Evolutionary conservation across 345 rosid genomes (phyloP).

Genomic region (Hypericum androsaemum): DNA sequence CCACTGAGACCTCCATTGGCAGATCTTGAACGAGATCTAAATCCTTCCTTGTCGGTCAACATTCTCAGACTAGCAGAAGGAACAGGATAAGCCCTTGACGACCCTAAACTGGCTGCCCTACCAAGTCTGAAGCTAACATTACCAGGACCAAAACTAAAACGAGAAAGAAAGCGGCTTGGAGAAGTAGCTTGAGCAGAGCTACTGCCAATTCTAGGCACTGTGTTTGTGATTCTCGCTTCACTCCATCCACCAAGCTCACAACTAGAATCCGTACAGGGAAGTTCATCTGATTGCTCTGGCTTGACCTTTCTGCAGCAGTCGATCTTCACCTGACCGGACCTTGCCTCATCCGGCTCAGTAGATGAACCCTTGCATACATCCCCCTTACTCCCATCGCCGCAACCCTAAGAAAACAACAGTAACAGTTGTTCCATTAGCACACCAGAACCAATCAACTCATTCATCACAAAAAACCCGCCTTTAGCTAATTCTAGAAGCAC

Average conservation of each 20-base stretch:
- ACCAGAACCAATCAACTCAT: no score
- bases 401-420: conserved; percentile 29
- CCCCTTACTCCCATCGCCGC: conserved; percentile 30
- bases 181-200: conserved; percentile 48
- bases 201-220: conserved; percentile 30
- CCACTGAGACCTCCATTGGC: conserved; percentile 25
- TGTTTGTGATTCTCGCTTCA: conserved; percentile 26
- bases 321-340: conserved; percentile 28
- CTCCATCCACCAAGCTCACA: conserved; percentile 40
- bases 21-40: conserved; percentile 23
- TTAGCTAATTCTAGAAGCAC: no score
- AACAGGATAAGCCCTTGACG: conserved; percentile 50
- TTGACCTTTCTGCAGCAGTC: conserved; percentile 35
- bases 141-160: conserved; percentile 79
- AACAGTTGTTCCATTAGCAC: no score
- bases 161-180: conserved; percentile 51
- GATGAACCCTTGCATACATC: conserved; percentile 23
- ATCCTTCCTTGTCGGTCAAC: conserved; percentile 28
- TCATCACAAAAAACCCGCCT: no score
- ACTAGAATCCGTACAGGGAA: conserved; percentile 28
- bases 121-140: conserved; percentile 65
- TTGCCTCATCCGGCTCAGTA: conserved; percentile 15
- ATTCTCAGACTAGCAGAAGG: conserved; percentile 30
- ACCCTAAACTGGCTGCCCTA: conserved; percentile 70
- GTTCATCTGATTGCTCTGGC: conserved; percentile 26